Evolutionary conservation across 1,284 basidiomycete species (phyloP).

Genomic region (Malassezia yamatoensis): DNA sequence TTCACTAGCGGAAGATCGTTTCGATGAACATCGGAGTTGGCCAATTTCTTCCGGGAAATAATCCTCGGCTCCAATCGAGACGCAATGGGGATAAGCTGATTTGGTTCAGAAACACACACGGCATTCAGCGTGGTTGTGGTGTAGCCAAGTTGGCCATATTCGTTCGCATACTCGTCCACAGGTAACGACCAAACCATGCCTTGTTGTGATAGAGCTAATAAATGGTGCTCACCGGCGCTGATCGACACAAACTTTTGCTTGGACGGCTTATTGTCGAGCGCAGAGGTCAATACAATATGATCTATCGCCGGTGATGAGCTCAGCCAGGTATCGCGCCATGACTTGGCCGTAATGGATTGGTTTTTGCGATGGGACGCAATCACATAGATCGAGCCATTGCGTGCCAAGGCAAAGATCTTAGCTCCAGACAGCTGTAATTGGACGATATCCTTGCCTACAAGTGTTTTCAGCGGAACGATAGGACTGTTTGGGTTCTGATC

Average conservation of each 20-base stretch:
- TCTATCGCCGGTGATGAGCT: conserved; percentile 3
- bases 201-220: conserved; percentile 70
- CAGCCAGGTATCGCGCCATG: conserved; percentile 19
- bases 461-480: conserved; percentile 30
- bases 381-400: conserved; percentile 40
- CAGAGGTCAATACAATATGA: conserved; percentile 18
- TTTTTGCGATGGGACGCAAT: conserved; percentile 27
- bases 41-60: conserved; percentile 45
- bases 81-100: conserved; percentile 46
- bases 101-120: conserved; percentile 34
- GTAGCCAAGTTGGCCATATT: conserved; percentile 69
- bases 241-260: conserved; percentile 33
- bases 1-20: conserved; percentile 7
- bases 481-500: conserved; percentile 24
- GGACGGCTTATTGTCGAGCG: neutral
- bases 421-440: conserved; percentile 34
- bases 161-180: conserved; percentile 66
- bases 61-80: conserved; percentile 45
- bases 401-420: conserved; percentile 39
- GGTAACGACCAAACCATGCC: conserved; percentile 75
- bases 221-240: conserved; percentile 60
- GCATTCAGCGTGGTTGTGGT: conserved; percentile 49
- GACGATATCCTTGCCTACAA: conserved; percentile 40
- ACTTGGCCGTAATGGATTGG: conserved; percentile 21
- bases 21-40: conserved; percentile 7